These are phyloP conservation scores for Astrephomene gubernaculifera DNA, from an alignment of 139 green algal species.

Conservation along the genomic window DNA sequence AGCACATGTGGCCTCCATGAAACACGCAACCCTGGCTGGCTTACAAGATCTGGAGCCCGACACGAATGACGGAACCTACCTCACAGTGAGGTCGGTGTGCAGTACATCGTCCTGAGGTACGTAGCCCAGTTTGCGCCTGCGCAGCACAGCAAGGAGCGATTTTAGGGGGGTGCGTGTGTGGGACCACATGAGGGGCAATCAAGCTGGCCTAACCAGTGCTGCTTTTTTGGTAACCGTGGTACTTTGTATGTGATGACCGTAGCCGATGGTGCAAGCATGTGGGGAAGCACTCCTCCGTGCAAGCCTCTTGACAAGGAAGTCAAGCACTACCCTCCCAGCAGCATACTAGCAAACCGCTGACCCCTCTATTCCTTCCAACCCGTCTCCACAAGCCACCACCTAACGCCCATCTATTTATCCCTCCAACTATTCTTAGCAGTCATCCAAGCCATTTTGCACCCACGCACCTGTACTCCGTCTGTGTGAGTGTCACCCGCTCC, in stretches of 20 bases:
- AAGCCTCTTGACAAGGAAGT: too few relatives aligned
- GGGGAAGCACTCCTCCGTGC: too few relatives aligned
- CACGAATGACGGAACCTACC: too few relatives aligned
- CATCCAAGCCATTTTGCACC: neutral
- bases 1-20: too few relatives aligned
- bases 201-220: too few relatives aligned
- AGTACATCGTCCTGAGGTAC: conserved; percentile 72
- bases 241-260: neutral
- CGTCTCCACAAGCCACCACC: neutral
- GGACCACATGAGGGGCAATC: too few relatives aligned
- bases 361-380: neutral
- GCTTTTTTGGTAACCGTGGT: too few relatives aligned
- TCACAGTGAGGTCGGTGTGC: conserved; percentile 7
- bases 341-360: neutral
- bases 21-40: too few relatives aligned
- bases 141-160: neutral
- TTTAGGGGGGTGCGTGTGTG: neutral
- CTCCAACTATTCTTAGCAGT: neutral
- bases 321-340: neutral
- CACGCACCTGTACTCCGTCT: conserved; percentile 9
- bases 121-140: conserved; percentile 66
- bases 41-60: too few relatives aligned
- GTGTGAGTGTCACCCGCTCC: neutral
- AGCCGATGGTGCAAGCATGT: neutral
- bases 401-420: neutral